Base-by-base conservation (phyloP, 805 yeast genomes). In the Starmerella davenportii region DNA sequence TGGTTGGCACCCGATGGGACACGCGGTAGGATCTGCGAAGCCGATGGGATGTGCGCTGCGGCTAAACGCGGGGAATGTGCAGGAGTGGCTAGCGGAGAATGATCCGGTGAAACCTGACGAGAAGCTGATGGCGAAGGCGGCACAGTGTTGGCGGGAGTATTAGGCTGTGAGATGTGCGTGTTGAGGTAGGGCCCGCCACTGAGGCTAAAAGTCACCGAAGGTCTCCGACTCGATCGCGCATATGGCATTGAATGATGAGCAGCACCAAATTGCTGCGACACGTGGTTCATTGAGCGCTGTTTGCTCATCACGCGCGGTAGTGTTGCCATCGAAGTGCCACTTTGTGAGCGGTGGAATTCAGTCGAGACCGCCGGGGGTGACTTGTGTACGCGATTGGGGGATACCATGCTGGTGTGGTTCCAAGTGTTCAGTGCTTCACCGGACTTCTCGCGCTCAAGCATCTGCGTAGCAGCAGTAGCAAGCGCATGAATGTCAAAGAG, bases 381-480 rank as follows among this genome's bases (percentile, higher is more conserved):
- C 13, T 29, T n/a, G 13, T n/a, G 19, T 15, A 15, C 13, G 5
- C 19, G 5, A 14, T 29, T 7, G 15, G 32, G 32, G 15, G 32
- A 29, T 7, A 29, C 32, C 9, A 17, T 14, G 19, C 13, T 29
- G 19, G 32, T 29, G 11, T 5, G 8, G 32, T 14, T 29, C 9
- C 25, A 11, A 23, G 25, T 7, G 11, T 7, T 23, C 25, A 23
- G 11, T 7, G 7, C 11, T 7, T 23, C 25, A 11, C 25, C 11
- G 8, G 32, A 29, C 8, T 47, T 43, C 38, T 58, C 61, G 2
- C 58, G 56, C 50, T 63, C 67, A n/a, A 63, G 57, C 39, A 61
- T 60, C 41, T 63, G 65, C 5, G 66, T 54, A 1, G 67, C 67
- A 2, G 67, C 68, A 2, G 63, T 56, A 7, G 68, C 67, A 36